Evolutionary conservation across 306 rosid genomes (phyloP), one percentile per base, ranked within the genome.

Genomic region (Quercus ilex): DNA sequence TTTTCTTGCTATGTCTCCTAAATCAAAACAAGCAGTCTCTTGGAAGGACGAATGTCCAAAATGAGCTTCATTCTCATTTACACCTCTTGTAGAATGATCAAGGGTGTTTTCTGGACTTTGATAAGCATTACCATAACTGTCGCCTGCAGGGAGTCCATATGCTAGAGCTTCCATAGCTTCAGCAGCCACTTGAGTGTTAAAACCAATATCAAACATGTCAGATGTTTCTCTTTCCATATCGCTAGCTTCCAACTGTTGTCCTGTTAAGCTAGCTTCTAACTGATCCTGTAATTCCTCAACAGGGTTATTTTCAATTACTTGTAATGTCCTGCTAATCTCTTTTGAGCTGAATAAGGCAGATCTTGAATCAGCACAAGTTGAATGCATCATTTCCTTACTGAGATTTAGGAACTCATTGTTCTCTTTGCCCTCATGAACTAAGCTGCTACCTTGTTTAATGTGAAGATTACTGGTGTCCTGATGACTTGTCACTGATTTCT

Each of bases 111-210:
- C 78, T 43, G 75, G 83, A 62, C 69, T 76, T 56, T 69, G 87
- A 60, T 67, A 69, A 74, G 76, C 70, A 85, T 73, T 82, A 60
- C 62, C 55, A 55, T 69, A 74, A 49, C 59, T 74, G 67, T 38
- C 62, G 68, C 76, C 78, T 28, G 62, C 21, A 53, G 78, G 77
- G 77, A 70, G 75, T 3, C 73, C 81, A 78, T 28, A 56, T 71
- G 96, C 92, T 69, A 92, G 87, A 77, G 89, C 91, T 75, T 88
- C 87, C 86, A 91, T 91, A 20, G 92, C 96, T 84, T 92, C 94
- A 56, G 84, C 97, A 78, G 97, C 97, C 51, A 92, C 83, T 84
- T 92, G 97, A 73, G 97, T 91, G 86, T 84, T 74, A 56, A 91
- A 86, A 77, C 92, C 96, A 77, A 92, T 71, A 75, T 85, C 90